Evolutionary conservation across 2,329 filamentous ascomycete species (phyloP), one percentile per base, ranked within the genome.

Genomic region (Exophiala sp.): DNA sequence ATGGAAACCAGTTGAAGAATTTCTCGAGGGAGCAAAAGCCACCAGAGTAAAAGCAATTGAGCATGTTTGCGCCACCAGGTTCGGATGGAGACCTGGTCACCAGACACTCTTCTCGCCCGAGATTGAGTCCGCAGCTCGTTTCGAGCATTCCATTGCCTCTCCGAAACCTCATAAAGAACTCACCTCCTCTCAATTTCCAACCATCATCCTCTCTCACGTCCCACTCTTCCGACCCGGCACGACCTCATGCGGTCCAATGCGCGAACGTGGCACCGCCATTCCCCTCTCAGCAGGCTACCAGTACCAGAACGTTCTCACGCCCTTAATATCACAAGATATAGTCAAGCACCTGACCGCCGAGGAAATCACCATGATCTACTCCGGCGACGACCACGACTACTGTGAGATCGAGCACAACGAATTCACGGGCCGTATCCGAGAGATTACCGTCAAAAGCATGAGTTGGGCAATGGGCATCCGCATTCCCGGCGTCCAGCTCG

Each of bases 341-440:
- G 75, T 96, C 39, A 80, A 86, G 55, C 88, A 85, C 59, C 78
- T 96, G 33, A 91, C 90, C 0, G 54, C 61, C 6, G 50, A 58
- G 20, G 89, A 94, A 58, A 83, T 97, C 10, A 79, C 83, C 2
- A 87, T 94, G 61, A 87, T 91, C 40, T 99, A 97, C 67, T 96
- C 91, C 0, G 94, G 94, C 9, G 94, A 99, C 65, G 94, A 99
- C 67, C 94, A 99, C 73, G 94, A 99, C 73, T 96, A 97, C 73
- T 99, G 94, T 72, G 91, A 96, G 65, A 75, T 97, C 5, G 79
- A 85, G 0, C 94, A 99, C 70, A 83, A 84, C 2, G 78, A 82
- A 14, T 83, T 85, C 55, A 84, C 84, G 59, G 79, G 78, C 33
- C 74, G 76, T 0, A 79, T 78, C 4, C 81, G 78, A 21, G 94